phyloP scores from a whole-genome alignment of 2,329 filamentous ascomycete genomes.

The Rasamsonia emersonii region DNA sequence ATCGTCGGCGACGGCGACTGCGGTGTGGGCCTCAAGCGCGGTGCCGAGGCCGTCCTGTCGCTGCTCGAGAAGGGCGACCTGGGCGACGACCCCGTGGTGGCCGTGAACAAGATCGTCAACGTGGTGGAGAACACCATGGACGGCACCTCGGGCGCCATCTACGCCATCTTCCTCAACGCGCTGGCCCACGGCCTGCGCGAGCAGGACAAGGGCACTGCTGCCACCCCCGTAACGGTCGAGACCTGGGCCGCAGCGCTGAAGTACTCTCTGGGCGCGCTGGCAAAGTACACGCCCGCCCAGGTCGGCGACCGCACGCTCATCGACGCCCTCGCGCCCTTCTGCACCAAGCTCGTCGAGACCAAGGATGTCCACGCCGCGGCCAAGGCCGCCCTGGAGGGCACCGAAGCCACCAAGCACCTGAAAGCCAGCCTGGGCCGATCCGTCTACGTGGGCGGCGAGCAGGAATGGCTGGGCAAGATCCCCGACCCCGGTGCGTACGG shows the following conservation, averaged over 20 bases:
- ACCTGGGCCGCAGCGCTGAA: constrained; percentile 62
- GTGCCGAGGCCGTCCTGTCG: constrained; percentile 58
- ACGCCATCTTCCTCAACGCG: constrained; percentile 84
- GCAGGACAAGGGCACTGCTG: constrained; percentile 37
- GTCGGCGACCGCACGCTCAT: constrained; percentile 85
- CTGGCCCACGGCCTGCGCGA: constrained; percentile 59
- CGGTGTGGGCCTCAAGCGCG: constrained; percentile 74
- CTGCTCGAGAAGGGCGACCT: constrained; percentile 36
- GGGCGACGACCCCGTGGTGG: constrained; percentile 50
- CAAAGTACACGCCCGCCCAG: constrained; percentile 78
- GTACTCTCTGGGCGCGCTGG: constrained; percentile 61
- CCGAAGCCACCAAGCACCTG: constrained; percentile 85
- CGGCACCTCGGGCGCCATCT: constrained; percentile 66
- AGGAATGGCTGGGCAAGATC: constrained; percentile 58
- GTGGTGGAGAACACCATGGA: constrained; percentile 64
- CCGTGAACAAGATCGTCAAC: constrained; percentile 52
- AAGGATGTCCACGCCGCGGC: constrained; percentile 65
- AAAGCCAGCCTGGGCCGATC: constrained; percentile 74
- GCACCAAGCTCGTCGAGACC: constrained; percentile 58
- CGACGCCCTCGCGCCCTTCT: constrained; percentile 83
- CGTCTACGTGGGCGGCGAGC: constrained; percentile 67
- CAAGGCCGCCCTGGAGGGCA: constrained; percentile 63
- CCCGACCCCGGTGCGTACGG: constrained; percentile 69
- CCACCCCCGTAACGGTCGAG: constrained; percentile 39
- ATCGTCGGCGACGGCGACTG: constrained; percentile 88